Evolutionary conservation across 1,284 basidiomycete genomes (phyloP), one percentile per base, ranked within the genome.

Genomic region (Phaffia rhodozyma): DNA sequence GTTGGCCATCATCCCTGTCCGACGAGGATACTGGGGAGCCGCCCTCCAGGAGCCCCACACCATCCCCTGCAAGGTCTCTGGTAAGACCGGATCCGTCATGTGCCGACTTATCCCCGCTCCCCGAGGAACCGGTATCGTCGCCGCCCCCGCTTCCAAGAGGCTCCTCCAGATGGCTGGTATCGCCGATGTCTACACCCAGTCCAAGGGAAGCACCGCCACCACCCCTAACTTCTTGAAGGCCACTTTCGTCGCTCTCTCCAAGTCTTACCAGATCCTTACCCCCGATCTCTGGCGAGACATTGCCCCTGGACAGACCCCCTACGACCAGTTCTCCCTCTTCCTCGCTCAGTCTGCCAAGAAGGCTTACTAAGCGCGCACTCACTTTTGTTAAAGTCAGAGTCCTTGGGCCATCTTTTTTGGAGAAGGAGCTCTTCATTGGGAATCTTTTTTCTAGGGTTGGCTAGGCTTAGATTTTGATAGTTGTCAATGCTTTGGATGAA

Each of bases 151-250:
- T 58, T 93, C 86, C 69, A 98, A 97, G 84, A 87, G 94, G 71
- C 82, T 99, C 76, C 81, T 99, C 71, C 93, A 99, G 80, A 84
- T 98, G 72, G 60, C 66, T 43, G 77, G 76, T 76, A 72, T 78
- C 65, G 70, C 75, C 69, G 76, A 79, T 69, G 72, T 73, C 74
- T 93, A 93, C 82, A 97, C 94, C 67, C 91, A 96, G 77, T 87
- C 94, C 67, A 92, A 91, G 80, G 94, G 96, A 77, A 93, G 90
- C 71, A 99, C 96, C 62, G 91, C 93, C 57, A 98, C 96, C 69
- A 97, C 97, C 90, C 93, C 93, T 78, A 98, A 98, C 83, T 97
- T 97, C 85, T 86, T 98, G 81, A 97, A 97, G 81, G 96, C 94
- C 63, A 96, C 94, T 68, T 97, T 97, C 76, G 87, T 84, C 73